These are phyloP conservation scores for Nothopassalora personata DNA, from an alignment of 2,329 filamentous ascomycete genomes.

Conservation along the genomic window DNA sequence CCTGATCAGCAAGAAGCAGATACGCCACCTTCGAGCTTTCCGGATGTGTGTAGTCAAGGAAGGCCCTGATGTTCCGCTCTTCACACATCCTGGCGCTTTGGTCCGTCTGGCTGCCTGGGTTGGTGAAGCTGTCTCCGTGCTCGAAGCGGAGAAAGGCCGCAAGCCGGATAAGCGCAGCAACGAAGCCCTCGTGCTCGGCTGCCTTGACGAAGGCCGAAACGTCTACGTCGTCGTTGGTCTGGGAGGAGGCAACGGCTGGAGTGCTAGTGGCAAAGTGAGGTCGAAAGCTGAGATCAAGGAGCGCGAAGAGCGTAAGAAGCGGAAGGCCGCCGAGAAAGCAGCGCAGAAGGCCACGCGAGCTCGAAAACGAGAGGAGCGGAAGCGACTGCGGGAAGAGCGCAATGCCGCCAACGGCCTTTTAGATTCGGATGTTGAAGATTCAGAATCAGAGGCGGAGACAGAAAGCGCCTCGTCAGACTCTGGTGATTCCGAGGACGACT, in stretches of 20 bases:
- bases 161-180: conserved; percentile 52
- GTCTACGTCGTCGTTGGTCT: conserved; percentile 92
- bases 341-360: conserved; percentile 51
- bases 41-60: conserved; percentile 95
- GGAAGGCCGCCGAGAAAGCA: conserved; percentile 48
- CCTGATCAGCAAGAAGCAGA: conserved; percentile 87
- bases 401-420: conserved; percentile 49
- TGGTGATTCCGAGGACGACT: conserved; percentile 31
- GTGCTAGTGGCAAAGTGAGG: conserved; percentile 51
- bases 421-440: conserved; percentile 45
- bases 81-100: conserved; percentile 85
- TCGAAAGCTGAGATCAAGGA: conserved; percentile 42
- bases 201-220: conserved; percentile 77
- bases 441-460: conserved; percentile 46
- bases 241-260: conserved; percentile 68
- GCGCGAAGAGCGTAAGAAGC: conserved; percentile 59
- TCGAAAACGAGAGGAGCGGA: conserved; percentile 51
- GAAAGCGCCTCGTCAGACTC: conserved; percentile 36
- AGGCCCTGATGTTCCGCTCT: conserved; percentile 82
- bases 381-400: conserved; percentile 55
- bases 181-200: conserved; percentile 82
- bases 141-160: conserved; percentile 75
- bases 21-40: conserved; percentile 86
- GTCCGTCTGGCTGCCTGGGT: conserved; percentile 94
- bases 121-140: conserved; percentile 82